These are phyloP conservation scores for Sambucus nigra DNA, from an alignment of 129 eudicot genomes.

Conservation along the genomic window DNA sequence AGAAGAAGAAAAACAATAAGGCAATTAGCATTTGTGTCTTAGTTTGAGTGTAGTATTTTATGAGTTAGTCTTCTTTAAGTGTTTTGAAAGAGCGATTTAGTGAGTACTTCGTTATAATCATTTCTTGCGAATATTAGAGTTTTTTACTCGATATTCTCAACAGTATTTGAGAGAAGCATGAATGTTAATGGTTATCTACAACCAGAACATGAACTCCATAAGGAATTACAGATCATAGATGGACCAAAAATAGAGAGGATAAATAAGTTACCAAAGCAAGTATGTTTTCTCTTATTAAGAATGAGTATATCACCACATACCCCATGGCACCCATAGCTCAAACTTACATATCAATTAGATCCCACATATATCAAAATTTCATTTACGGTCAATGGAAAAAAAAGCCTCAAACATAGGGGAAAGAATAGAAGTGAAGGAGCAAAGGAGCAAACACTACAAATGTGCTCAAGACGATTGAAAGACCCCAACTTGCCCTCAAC, in stretches of 20 bases:
- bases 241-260: not conserved
- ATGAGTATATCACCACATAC: constrained; percentile 73
- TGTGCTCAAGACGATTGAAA: constrained; percentile 63
- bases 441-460: constrained; percentile 32
- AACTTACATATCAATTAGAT: constrained; percentile 38
- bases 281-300: constrained; percentile 81
- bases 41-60: no score
- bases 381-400: constrained; percentile 4
- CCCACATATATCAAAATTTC: constrained; percentile 2
- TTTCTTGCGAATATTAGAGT: no score
- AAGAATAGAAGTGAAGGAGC: no score
- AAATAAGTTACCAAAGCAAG: constrained; percentile 72
- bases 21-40: no score
- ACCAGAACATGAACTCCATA: constrained; percentile 10
- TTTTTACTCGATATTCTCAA: no score
- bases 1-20: no score
- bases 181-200: constrained; percentile 81
- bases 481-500: constrained; percentile 62
- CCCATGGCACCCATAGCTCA: constrained; percentile 75
- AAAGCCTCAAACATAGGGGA: not conserved
- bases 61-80: no score
- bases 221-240: not conserved
- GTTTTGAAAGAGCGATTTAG: no score
- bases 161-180: constrained; percentile 68
- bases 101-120: no score